Evolutionary conservation across 331 rosid genomes (phyloP).

Genomic region (Cydonia oblonga): DNA sequence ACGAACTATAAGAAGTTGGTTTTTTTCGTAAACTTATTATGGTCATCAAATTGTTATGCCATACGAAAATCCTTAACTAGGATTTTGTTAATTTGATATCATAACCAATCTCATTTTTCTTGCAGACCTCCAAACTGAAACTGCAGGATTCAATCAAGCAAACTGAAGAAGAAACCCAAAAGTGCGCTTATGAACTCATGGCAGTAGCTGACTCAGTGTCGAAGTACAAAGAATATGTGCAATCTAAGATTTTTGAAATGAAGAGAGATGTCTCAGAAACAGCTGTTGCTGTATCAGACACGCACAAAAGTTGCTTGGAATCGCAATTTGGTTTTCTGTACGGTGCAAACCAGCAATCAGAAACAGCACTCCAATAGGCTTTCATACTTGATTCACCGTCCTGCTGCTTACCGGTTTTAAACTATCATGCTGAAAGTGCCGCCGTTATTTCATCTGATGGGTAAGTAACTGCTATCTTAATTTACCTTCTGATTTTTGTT

Average conservation of each 20-base stretch:
- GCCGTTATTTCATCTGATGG: not conserved
- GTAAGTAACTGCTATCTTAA: not conserved
- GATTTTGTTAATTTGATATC: not conserved
- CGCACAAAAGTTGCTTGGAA: conserved; percentile 34
- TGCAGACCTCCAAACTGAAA: conserved; percentile 48
- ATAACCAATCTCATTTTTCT: not conserved
- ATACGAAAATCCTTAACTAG: not conserved
- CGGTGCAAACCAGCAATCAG: not conserved
- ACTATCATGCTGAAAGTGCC: not conserved
- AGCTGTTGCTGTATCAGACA: conserved; percentile 35
- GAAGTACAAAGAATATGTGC: conserved; percentile 39
- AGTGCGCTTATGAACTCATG: conserved; percentile 35
- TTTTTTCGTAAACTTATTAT: not conserved
- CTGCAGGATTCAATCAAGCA: conserved; percentile 49
- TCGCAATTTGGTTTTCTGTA: conserved; percentile 17
- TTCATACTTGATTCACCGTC: not conserved
- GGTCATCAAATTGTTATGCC: not conserved
- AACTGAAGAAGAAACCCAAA: conserved; percentile 52
- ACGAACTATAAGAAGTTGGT: not conserved
- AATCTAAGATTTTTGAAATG: conserved; percentile 50
- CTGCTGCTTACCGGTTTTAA: not conserved
- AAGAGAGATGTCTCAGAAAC: conserved; percentile 46
- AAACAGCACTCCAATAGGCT: not conserved
- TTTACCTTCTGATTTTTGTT: not conserved
- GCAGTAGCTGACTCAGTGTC: conserved; percentile 50